A percentile compares a stretch with the other conserved stretches of the same genome.
phyloP scores from a whole-genome alignment of 768 basidiomycete species.

The Rhizopogon sp. region DNA sequence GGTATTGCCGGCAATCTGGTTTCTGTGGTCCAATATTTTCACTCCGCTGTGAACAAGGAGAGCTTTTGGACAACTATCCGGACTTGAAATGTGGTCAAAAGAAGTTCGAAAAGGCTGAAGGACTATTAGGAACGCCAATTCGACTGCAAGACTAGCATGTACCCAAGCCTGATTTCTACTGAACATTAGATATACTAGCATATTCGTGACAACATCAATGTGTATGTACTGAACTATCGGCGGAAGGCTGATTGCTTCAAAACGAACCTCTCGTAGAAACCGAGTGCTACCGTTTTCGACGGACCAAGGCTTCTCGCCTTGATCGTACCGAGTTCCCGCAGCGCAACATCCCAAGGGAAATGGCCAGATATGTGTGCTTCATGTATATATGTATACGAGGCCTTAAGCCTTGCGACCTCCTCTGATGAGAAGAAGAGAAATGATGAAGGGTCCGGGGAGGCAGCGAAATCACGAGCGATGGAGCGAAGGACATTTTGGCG shows the following conservation, averaged over 20 bases:
- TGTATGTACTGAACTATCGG: neutral
- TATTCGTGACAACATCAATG: neutral
- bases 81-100: too few species aligned
- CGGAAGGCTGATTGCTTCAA: constrained; percentile 19
- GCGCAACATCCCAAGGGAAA: constrained; percentile 54
- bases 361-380: constrained; percentile 22
- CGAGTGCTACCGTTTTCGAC: constrained; percentile 34
- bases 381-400: constrained; percentile 46
- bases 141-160: neutral
- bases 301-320: constrained; percentile 41
- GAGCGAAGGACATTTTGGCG: constrained; percentile 45
- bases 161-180: neutral
- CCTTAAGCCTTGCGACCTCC: constrained; percentile 34
- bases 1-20: too few species aligned
- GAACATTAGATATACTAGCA: neutral
- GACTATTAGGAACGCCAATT: too few species aligned
- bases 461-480: constrained; percentile 37
- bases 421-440: constrained; percentile 19
- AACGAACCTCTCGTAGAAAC: constrained; percentile 40
- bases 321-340: constrained; percentile 47
- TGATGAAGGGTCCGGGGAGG: constrained; percentile 26
- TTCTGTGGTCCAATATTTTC: too few species aligned
- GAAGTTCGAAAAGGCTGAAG: too few species aligned
- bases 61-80: too few species aligned
- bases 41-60: too few species aligned